Base-by-base conservation (phyloP, 75 land plant genomes). In the Selaginella tamariscina region DNA sequence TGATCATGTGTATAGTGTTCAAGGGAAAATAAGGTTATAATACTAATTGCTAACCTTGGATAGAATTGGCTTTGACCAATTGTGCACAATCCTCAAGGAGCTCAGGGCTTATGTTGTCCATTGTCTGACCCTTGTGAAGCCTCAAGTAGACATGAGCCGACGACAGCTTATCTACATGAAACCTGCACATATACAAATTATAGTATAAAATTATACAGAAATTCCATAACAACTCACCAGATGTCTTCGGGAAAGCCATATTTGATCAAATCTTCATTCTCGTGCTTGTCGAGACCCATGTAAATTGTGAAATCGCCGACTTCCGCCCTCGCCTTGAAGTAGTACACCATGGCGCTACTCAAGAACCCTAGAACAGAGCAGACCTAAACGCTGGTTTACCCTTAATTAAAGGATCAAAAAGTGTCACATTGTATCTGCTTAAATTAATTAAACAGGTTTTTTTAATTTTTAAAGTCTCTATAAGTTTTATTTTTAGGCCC, bases 261-360 rank as follows among this genome's bases (percentile, higher is more conserved):
- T 70, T 84, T 95, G 84, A 95, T 95, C 72, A 95, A 91, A 71
- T 95, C 99, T 49, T 95, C 99, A 71, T 95, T 95, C 85, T 95
- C 99, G 77, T 79, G 73, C 82, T 95, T 95, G 80, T 95, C 99
- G 26, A 95, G 75, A 1, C 99, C 99, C 99, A 95, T 95, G 85
- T 85, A 95, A 31, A 95, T 95, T 57, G 81, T 79, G 81, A 87
- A 95, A 56, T 95, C 99, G 32, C 99, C 99, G 9, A 71, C 83
- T 62, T 95, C 99, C 0, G 99, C 87, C 27, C 92, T 72, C n/a
- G 96, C 88, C 83, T 90, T 95, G 87, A 90, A 95, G 78, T 95
- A 85, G 82, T 87, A 85, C 20, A 95, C 99, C 99, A 95, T 95
- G 32, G 59, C 77, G 66, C 49, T 39, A 5, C 49, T 5, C 49